Percentiles rank a stretch among this genome's conserved stretches.
These are phyloP conservation scores for Fistulinella cinereoalba DNA, from an alignment of 1,284 basidiomycete genomes.

Conservation along the genomic window DNA sequence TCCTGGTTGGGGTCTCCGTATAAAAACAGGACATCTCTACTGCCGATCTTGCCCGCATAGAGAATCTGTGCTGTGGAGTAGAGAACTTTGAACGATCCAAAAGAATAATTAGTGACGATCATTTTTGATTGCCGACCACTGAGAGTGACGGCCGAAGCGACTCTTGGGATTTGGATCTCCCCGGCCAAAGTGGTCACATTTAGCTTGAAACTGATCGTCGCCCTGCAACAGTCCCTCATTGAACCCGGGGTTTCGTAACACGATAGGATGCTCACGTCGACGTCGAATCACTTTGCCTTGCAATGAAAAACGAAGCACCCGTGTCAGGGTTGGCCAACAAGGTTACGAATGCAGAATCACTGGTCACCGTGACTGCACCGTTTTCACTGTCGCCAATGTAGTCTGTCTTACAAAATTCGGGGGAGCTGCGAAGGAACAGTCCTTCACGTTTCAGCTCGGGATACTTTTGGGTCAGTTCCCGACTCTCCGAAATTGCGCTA, in stretches of 20 bases:
- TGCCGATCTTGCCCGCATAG: constrained; percentile 65
- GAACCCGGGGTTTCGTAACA: constrained; percentile 4
- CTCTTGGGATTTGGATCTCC: constrained; percentile 50
- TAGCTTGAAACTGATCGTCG: constrained; percentile 50
- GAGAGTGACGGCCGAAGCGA: constrained; percentile 52
- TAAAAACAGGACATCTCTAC: constrained; percentile 66
- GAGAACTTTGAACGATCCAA: constrained; percentile 53
- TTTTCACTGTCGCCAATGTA: constrained; percentile 62
- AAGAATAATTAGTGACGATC: constrained; percentile 64
- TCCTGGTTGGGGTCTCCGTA: constrained; percentile 57
- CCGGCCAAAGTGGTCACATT: constrained; percentile 53
- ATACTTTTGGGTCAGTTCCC: constrained; percentile 66
- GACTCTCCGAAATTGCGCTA: constrained; percentile 63
- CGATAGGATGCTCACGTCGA: constrained; percentile 51
- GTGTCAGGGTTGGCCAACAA: constrained; percentile 67
- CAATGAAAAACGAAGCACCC: constrained; percentile 63
- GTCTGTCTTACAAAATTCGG: constrained; percentile 74
- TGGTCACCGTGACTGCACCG: constrained; percentile 47
- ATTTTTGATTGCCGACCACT: constrained; percentile 68
- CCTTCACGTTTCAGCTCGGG: constrained; percentile 73
- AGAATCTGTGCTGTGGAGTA: constrained; percentile 69
- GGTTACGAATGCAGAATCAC: constrained; percentile 55
- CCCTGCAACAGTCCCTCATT: constrained; percentile 35
- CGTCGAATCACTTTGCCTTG: constrained; percentile 62
- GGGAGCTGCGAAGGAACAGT: constrained; percentile 71